These are phyloP conservation scores for Aethionema arabicum DNA, from an alignment of 345 rosid species.

Conservation along the genomic window DNA sequence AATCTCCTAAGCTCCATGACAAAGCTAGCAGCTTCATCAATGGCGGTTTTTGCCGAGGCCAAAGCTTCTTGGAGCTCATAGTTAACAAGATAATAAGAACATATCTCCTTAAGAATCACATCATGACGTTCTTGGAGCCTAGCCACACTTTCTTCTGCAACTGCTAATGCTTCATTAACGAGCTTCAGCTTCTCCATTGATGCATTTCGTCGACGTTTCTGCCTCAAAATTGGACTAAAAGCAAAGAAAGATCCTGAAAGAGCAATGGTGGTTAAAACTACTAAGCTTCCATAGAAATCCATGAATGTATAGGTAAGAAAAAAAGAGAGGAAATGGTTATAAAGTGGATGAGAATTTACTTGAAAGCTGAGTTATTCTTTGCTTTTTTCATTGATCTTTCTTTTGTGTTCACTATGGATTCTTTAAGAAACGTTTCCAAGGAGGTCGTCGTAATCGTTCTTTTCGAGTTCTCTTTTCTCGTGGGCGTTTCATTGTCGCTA, in stretches of 20 bases:
- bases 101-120: slow-evolving; percentile 43
- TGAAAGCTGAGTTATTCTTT: slow-evolving; percentile 29
- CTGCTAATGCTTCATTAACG: slow-evolving; percentile 47
- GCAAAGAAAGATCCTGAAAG: slow-evolving; percentile 48
- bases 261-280: slow-evolving; percentile 41
- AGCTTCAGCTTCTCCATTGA: slow-evolving; percentile 47
- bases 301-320: slow-evolving; percentile 19
- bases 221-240: slow-evolving; percentile 37
- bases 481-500: slow-evolving; percentile 38
- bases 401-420: slow-evolving; percentile 5
- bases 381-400: slow-evolving; percentile 27
- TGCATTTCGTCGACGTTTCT: slow-evolving; percentile 37
- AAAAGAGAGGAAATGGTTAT: neutral
- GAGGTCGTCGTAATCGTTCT: slow-evolving; percentile 18
- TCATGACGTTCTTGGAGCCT: slow-evolving; percentile 63
- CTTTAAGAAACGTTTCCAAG: neutral
- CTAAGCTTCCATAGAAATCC: slow-evolving; percentile 35
- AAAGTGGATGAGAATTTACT: slow-evolving; percentile 29
- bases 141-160: slow-evolving; percentile 49
- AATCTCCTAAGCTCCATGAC: slow-evolving; percentile 48
- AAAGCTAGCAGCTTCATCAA: slow-evolving; percentile 52
- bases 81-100: slow-evolving; percentile 49
- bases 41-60: slow-evolving; percentile 42
- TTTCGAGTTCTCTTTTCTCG: slow-evolving; percentile 22
- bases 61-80: slow-evolving; percentile 49